These are phyloP conservation scores for Taphrina sp. DNA, from an alignment of 1,139 yeast genomes.

Conservation along the genomic window DNA sequence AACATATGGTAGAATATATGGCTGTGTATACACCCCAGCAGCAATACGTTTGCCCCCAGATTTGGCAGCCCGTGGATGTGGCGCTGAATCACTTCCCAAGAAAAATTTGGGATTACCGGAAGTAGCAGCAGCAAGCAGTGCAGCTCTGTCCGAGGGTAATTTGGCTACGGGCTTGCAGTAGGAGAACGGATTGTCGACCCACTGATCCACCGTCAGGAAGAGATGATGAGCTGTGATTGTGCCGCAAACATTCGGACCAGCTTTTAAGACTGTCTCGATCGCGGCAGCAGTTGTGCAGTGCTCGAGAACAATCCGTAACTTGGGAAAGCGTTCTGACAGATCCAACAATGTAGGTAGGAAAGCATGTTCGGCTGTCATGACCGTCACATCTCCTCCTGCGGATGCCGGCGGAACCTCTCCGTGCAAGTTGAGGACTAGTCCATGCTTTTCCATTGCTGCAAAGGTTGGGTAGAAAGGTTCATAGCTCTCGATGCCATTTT, in stretches of 20 bases:
- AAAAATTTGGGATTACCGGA: conserved; percentile 91
- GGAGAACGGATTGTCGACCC: conserved; percentile 96
- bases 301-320: conserved; percentile 80
- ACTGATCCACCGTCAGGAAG: conserved; percentile 79
- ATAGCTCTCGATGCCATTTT: conserved; percentile 87
- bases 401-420: conserved; percentile 86
- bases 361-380: conserved; percentile 87
- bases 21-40: conserved; percentile 95
- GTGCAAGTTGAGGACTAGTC: conserved; percentile 78
- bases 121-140: conserved; percentile 81
- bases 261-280: conserved; percentile 65
- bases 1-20: conserved; percentile 73
- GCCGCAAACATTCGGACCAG: conserved; percentile 79
- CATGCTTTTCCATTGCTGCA: conserved; percentile 76
- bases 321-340: conserved; percentile 79
- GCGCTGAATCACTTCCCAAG: conserved; percentile 97
- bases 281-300: conserved; percentile 95
- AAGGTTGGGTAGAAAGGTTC: conserved; percentile 83
- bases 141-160: conserved; percentile 75
- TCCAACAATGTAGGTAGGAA: conserved; percentile 87
- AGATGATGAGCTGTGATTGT: conserved; percentile 95
- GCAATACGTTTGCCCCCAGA: conserved; percentile 62
- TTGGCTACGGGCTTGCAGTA: conserved; percentile 98
- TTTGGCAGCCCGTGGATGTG: conserved; percentile 79
- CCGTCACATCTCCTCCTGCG: conserved; percentile 59